These are phyloP conservation scores for Tuber borchii DNA, from an alignment of 495 filamentous ascomycete genomes.

Conservation along the genomic window DNA sequence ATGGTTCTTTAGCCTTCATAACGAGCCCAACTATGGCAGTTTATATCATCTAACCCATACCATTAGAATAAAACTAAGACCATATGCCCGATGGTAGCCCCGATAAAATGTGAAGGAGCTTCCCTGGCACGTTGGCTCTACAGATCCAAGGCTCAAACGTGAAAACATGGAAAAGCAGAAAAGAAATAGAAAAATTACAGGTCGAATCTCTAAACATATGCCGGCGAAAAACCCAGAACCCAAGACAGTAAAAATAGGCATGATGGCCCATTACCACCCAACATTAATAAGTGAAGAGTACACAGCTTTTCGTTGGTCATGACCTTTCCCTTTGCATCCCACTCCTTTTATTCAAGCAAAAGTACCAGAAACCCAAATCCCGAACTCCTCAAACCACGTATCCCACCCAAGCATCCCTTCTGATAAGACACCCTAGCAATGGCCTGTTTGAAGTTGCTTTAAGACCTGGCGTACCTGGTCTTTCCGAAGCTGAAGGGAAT, in stretches of 20 bases:
- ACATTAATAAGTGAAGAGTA: background rate
- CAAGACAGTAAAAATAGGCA: background rate
- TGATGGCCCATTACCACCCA: background rate
- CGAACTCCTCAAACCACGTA: background rate
- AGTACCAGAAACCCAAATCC: background rate
- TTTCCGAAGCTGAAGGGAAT: constrained; percentile 94
- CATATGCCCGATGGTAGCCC: background rate
- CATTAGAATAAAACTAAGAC: background rate
- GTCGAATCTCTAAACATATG: background rate
- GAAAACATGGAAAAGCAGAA: background rate
- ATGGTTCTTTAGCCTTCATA: background rate
- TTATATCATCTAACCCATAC: background rate
- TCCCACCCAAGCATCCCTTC: background rate
- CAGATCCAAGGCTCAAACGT: background rate
- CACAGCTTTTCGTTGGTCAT: background rate
- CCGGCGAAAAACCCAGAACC: background rate
- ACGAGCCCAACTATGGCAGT: background rate
- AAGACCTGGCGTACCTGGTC: constrained; percentile 60
- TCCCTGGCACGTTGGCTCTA: background rate
- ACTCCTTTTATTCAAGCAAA: background rate
- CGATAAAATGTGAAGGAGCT: background rate
- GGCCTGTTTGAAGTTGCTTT: background rate
- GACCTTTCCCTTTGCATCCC: background rate
- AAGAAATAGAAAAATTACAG: background rate
- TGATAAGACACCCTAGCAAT: background rate